phyloP scores from a whole-genome alignment of 768 basidiomycete genomes.

The Rhodotorula kratochvilovae region DNA sequence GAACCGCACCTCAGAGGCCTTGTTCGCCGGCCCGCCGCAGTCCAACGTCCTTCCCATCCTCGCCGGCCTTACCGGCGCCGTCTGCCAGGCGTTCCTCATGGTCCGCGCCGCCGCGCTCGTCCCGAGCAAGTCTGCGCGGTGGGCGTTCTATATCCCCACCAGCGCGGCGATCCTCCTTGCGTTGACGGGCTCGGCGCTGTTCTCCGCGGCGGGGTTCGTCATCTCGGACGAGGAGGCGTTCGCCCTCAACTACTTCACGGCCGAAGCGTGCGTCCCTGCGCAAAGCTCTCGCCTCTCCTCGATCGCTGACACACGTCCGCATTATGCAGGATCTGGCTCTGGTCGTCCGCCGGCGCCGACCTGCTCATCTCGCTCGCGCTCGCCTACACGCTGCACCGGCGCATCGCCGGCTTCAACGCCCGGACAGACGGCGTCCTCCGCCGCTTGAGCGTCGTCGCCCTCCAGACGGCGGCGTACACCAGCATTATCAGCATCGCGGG shows the following conservation, averaged over 20 bases:
- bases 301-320: background rate
- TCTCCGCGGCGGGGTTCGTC: constrained; percentile 3
- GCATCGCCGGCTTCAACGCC: constrained; percentile 19
- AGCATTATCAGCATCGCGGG: constrained; percentile 6
- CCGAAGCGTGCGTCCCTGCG: background rate
- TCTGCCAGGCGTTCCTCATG: constrained; percentile 9
- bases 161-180: background rate
- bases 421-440: constrained; percentile 10
- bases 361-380: constrained; percentile 15
- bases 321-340: constrained; percentile 19
- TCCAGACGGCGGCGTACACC: constrained; percentile 21
- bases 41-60: constrained; percentile 3
- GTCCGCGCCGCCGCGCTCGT: constrained; percentile 5
- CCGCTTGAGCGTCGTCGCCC: constrained; percentile 9
- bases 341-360: constrained; percentile 12
- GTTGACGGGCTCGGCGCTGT: constrained; percentile 7
- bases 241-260: background rate
- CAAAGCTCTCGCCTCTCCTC: background rate
- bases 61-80: background rate
- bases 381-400: constrained; percentile 9
- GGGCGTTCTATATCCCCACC: background rate
- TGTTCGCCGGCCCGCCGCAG: constrained; percentile 9
- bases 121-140: background rate
- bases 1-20: background rate
- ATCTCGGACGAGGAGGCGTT: accelerated